Evolutionary conservation across 805 yeast species (phyloP).

Genomic region (Blastobotrys muscicola): DNA sequence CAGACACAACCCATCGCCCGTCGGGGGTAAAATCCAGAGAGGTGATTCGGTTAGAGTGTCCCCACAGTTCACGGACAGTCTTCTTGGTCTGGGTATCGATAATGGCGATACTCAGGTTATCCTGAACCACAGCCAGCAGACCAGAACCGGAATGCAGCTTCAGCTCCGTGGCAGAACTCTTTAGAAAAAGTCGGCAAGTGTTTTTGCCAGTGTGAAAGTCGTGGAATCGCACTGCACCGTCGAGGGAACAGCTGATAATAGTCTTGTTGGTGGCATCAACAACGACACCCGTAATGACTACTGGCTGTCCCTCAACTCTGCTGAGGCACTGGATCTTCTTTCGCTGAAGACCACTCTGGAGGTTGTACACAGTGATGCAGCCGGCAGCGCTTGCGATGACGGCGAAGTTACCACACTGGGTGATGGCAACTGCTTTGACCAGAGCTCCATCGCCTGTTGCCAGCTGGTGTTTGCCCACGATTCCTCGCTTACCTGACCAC

Average conservation of each 20-base stretch:
- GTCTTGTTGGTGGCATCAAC: constrained; percentile 84
- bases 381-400: constrained; percentile 85
- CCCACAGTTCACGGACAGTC: constrained; percentile 78
- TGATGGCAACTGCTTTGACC: constrained; percentile 66
- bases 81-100: constrained; percentile 74
- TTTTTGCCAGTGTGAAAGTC: constrained; percentile 66
- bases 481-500: constrained; percentile 74
- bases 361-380: constrained; percentile 72
- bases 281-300: constrained; percentile 79
- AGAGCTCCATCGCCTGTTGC: constrained; percentile 68
- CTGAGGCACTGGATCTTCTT: constrained; percentile 41
- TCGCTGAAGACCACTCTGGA: constrained; percentile 83
- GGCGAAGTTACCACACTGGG: constrained; percentile 94
- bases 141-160: constrained; percentile 77
- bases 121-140: constrained; percentile 74
- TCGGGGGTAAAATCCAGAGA: constrained; percentile 85
- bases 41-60: constrained; percentile 84
- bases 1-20: constrained; percentile 88
- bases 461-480: constrained; percentile 67
- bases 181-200: constrained; percentile 56
- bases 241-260: constrained; percentile 81
- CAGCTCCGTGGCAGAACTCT: constrained; percentile 69
- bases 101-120: constrained; percentile 75
- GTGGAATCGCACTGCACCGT: constrained; percentile 81
- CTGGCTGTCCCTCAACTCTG: constrained; percentile 36